These are phyloP conservation scores for Phytophthora ohioensis DNA, from an alignment of 352 stramenopile genomes.

Conservation along the genomic window DNA sequence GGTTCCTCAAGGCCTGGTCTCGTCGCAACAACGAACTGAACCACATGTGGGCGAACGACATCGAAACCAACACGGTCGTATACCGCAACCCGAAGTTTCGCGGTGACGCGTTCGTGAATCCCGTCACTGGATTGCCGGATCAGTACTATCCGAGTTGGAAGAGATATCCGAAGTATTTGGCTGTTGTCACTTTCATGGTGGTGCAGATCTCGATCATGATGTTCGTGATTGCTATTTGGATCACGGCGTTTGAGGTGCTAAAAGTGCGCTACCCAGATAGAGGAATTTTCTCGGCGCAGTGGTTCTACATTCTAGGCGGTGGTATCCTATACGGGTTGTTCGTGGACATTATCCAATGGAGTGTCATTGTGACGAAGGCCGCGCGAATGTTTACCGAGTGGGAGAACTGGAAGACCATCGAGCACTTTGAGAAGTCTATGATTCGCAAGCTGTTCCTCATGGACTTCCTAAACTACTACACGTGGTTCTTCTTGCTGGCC, in stretches of 20 bases:
- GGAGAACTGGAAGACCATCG: conserved; percentile 89
- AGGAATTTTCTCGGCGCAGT: conserved; percentile 78
- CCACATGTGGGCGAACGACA: conserved; percentile 73
- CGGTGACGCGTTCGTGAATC: conserved; percentile 65
- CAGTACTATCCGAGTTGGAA: conserved; percentile 82
- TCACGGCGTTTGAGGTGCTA: conserved; percentile 80
- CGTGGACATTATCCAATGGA: conserved; percentile 88
- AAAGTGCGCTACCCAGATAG: conserved; percentile 75
- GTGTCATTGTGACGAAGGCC: conserved; percentile 75
- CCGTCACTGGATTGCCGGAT: conserved; percentile 67
- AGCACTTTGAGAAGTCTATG: conserved; percentile 83
- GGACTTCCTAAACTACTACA: conserved; percentile 92
- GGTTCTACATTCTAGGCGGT: conserved; percentile 82
- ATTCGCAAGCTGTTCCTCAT: conserved; percentile 86
- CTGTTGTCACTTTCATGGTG: conserved; percentile 73
- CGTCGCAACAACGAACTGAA: conserved; percentile 82
- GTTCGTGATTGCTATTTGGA: conserved; percentile 85
- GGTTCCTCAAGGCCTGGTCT: conserved; percentile 82
- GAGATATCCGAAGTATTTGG: conserved; percentile 76
- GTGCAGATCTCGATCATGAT: conserved; percentile 90
- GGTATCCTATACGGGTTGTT: conserved; percentile 85
- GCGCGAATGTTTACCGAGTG: conserved; percentile 80
- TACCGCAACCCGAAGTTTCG: conserved; percentile 81
- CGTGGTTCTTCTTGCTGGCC: conserved; percentile 88
- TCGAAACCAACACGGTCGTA: conserved; percentile 71